Conservation (phyloP, 306 rosid species). For the Crotalaria pallida region DNA sequence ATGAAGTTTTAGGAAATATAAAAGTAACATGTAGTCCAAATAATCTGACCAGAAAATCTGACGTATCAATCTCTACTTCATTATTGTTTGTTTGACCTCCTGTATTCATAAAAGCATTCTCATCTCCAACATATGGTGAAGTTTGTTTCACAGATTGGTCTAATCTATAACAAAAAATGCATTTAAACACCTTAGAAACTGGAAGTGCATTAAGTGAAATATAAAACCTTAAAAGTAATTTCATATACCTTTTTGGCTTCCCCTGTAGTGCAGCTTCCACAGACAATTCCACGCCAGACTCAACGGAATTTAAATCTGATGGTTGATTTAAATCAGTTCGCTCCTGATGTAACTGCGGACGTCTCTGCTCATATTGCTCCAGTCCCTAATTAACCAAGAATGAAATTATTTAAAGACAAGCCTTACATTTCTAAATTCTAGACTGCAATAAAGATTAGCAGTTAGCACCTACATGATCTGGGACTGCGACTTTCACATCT, state of each 20-base stretch:
- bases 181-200: conserved; percentile 22
- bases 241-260: conserved; percentile 62
- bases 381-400: conserved; percentile 48
- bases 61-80: conserved; percentile 31
- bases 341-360: conserved; percentile 32
- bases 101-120: conserved; percentile 5
- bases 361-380: conserved; percentile 41
- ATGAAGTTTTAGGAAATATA: conserved; percentile 1
- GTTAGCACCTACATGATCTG: conserved; percentile 39
- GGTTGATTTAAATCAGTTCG: conserved; percentile 28
- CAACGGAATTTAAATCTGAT: conserved; percentile 34
- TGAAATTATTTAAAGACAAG: conserved; percentile 11
- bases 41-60: conserved; percentile 52
- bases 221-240: conserved; percentile 15
- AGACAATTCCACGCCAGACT: conserved; percentile 32
- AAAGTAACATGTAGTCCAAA: conserved; percentile 11
- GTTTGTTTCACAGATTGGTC: conserved; percentile 39
- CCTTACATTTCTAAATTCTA: neutral
- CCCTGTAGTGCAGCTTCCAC: conserved; percentile 53
- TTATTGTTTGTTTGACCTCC: conserved; percentile 19
- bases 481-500: conserved; percentile 22
- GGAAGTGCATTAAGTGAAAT: conserved; percentile 17
- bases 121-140: conserved; percentile 31
- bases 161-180: conserved; percentile 50
- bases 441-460: conserved; percentile 26